A percentile compares a stretch with the other conserved stretches of the same genome.
phyloP scores from a whole-genome alignment of 345 rosid genomes.

The Eucalyptus marginata region DNA sequence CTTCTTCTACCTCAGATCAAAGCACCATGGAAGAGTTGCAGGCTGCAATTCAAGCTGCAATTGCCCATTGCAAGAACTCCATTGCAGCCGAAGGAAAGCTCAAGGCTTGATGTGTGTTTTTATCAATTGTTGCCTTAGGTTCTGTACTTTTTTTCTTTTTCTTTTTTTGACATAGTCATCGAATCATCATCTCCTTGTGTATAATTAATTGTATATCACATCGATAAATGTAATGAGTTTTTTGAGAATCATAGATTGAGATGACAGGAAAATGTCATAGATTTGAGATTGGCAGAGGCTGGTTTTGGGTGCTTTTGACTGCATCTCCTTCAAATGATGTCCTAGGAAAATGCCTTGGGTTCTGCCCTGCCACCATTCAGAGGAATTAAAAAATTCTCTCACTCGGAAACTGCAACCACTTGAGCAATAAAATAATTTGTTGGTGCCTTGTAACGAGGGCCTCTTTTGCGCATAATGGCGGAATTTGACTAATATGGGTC shows the following conservation, averaged over 20 bases:
- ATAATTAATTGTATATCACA: not conserved
- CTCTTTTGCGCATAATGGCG: not conserved
- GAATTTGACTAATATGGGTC: not conserved
- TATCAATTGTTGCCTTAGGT: not conserved
- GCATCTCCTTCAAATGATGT: not conserved
- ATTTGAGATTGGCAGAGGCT: not conserved
- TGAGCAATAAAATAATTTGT: not conserved
- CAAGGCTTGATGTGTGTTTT: not conserved
- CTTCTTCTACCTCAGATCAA: constrained; percentile 37
- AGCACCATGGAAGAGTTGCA: constrained; percentile 98
- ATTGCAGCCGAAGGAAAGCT: constrained; percentile 29
- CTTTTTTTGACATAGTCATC: not conserved
- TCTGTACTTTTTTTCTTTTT: not conserved
- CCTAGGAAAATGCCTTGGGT: not conserved
- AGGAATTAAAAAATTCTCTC: not conserved
- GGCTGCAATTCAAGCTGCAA: constrained; percentile 95
- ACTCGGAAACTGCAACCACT: not conserved
- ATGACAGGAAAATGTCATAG: not conserved
- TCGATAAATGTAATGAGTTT: not conserved
- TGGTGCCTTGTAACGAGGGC: not conserved
- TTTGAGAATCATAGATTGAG: not conserved
- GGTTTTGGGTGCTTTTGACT: not conserved
- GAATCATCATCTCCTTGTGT: not conserved
- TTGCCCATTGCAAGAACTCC: constrained; percentile 98
- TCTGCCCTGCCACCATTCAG: not conserved